phyloP scores from a whole-genome alignment of 805 yeast species.

The Scheffersomyces stipitis region DNA sequence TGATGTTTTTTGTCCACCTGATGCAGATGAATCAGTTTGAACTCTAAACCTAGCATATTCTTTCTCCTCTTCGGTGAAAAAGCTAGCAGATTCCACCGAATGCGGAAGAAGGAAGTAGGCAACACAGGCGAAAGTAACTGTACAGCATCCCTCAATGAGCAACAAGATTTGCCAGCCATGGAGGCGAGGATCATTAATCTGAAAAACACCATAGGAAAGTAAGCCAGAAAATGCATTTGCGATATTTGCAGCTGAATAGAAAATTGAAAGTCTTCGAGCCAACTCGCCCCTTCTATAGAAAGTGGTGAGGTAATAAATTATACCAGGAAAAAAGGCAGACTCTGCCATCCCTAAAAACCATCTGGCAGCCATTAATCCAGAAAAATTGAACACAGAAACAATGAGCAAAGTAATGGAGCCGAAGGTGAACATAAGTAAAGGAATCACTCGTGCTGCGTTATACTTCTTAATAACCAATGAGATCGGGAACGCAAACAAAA shows the following conservation, averaged over 20 bases:
- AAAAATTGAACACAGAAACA: constrained; percentile 41
- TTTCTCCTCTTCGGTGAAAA: constrained; percentile 42
- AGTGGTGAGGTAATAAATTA: constrained; percentile 35
- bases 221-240: constrained; percentile 41
- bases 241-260: constrained; percentile 34
- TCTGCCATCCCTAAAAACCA: constrained; percentile 39
- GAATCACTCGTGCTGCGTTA: constrained; percentile 45
- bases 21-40: constrained; percentile 46
- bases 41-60: constrained; percentile 38
- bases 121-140: constrained; percentile 33
- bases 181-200: background rate
- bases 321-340: constrained; percentile 39
- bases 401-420: constrained; percentile 41
- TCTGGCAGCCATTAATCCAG: constrained; percentile 24
- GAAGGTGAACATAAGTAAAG: constrained; percentile 44
- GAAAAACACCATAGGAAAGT: constrained; percentile 30
- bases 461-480: constrained; percentile 40
- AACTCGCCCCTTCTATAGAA: constrained; percentile 39
- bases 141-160: constrained; percentile 44
- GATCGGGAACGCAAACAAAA: constrained; percentile 45
- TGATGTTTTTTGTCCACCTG: constrained; percentile 32
- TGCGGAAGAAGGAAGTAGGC: constrained; percentile 39
- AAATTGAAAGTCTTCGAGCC: constrained; percentile 34
- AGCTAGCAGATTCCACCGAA: constrained; percentile 31
- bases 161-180: constrained; percentile 51